phyloP scores from a whole-genome alignment of 257 asterid genomes.

The Gynochthodes officinalis region DNA sequence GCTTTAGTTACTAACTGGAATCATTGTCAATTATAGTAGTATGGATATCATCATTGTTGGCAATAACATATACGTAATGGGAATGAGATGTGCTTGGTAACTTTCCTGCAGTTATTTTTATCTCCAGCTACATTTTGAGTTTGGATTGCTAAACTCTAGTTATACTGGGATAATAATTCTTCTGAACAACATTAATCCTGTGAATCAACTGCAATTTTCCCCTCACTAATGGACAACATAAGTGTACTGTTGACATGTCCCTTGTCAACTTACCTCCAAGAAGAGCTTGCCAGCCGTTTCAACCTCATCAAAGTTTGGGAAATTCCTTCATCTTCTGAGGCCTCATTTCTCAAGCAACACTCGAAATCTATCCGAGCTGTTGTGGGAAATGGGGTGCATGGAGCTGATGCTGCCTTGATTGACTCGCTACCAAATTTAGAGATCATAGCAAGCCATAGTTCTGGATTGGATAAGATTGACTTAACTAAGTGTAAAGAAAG shows the following conservation, averaged over 20 bases:
- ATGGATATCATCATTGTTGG: background rate
- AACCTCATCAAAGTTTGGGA: conserved; percentile 51
- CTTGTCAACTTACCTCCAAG: conserved; percentile 44
- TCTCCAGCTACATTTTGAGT: background rate
- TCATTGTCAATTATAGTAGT: background rate
- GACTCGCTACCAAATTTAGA: conserved; percentile 50
- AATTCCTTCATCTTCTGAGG: conserved; percentile 32
- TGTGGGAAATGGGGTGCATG: conserved; percentile 44
- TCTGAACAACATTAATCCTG: background rate
- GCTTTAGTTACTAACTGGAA: background rate
- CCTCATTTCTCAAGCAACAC: conserved; percentile 34
- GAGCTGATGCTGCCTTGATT: conserved; percentile 48
- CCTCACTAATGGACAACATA: conserved; percentile 24
- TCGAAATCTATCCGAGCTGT: conserved; percentile 40
- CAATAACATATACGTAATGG: background rate
- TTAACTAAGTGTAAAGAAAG: conserved; percentile 46
- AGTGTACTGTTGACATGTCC: conserved; percentile 53
- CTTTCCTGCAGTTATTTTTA: background rate
- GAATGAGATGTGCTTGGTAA: background rate
- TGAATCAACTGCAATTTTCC: background rate
- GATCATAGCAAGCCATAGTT: conserved; percentile 52
- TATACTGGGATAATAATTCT: background rate
- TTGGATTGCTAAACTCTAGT: too few species aligned
- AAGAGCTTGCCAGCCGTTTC: conserved; percentile 42
- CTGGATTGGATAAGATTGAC: conserved; percentile 61